A percentile compares a stretch with the other conserved stretches of the same genome.
phyloP scores from a whole-genome alignment of 1,139 yeast genomes.

The Scheffersomyces titani region DNA sequence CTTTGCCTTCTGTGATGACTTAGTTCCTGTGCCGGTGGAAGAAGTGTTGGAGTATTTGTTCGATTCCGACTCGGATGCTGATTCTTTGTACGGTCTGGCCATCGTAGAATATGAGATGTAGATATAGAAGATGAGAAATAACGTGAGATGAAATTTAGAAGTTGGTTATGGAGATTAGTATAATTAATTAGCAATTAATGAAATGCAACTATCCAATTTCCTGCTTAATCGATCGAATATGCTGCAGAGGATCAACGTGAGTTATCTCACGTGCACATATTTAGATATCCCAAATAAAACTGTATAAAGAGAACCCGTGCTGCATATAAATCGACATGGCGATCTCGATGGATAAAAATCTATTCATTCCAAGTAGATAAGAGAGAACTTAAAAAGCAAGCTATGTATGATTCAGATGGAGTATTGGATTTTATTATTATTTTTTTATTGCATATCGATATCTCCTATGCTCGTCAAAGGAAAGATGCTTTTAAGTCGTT shows the following conservation, averaged over 20 bases:
- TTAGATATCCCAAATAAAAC: too few species aligned
- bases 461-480: too few species aligned
- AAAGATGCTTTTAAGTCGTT: too few species aligned
- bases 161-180: neutral
- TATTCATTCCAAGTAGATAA: too few species aligned
- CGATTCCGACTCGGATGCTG: constrained; percentile 48
- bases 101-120: neutral
- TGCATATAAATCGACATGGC: too few species aligned
- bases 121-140: neutral
- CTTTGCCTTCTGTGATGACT: constrained; percentile 54
- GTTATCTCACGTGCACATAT: neutral
- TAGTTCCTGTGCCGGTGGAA: constrained; percentile 18
- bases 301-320: too few species aligned
- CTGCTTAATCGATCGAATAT: neutral
- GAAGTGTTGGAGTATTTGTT: constrained; percentile 17
- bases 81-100: constrained; percentile 29
- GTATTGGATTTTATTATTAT: too few species aligned
- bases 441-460: too few species aligned
- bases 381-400: too few species aligned
- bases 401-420: too few species aligned
- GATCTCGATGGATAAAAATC: too few species aligned
- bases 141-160: neutral
- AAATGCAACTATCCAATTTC: neutral
- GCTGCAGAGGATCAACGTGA: neutral
- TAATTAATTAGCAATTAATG: too few species aligned